Base-by-base conservation (phyloP, 805 yeast genomes). In the Blastobotrys chiropterorum region DNA sequence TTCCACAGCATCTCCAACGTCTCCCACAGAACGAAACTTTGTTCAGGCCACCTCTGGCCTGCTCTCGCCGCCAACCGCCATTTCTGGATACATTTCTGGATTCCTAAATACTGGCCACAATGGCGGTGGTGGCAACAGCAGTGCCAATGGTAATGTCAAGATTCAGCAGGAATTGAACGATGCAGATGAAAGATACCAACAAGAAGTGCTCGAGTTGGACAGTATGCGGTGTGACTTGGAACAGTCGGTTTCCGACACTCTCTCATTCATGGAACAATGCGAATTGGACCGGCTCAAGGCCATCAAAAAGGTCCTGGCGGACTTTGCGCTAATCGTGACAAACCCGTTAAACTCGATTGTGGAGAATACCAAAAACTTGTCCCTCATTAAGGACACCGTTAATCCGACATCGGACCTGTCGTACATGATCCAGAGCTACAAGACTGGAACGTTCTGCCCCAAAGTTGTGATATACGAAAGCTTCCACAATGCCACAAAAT, bases 391-490 rank as follows among this genome's bases (percentile, higher is more conserved):
- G n/a, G 83, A 81, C 55, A 72, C 80, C 0, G 79, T 88, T 50
- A 76, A 81, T 52, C 90, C 94, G 0, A 67, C 69, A 4, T 72
- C 73, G 39, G 96, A 88, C 62, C 66, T 89, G 55, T 70, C 77
- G 43, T 75, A 77, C 57, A 67, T 86, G 51, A 72, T 86, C 14
- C 81, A 78, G 39, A 77, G 76, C 57, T 78, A 84, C 62, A 73
- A 79, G 52, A 85, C 90, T 0, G 95, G 96, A 0, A 74, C 77
- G 38, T 86, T 84, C 63, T 74, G 78, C 48, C 96, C 96, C 5
- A 78, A 74, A 39, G 90, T 83, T 2, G 72, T 79, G 1, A 72
- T 82, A 2, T 88, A 86, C 66, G 89, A 85, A 58, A 84, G 83
- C 60, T 87, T 85, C 66, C 83, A 83, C 62, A 78, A 79, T 55